Evolutionary conservation across 805 yeast genomes (phyloP), one percentile per base, ranked within the genome.

Genomic region (Yamadazyma akitaensis): DNA sequence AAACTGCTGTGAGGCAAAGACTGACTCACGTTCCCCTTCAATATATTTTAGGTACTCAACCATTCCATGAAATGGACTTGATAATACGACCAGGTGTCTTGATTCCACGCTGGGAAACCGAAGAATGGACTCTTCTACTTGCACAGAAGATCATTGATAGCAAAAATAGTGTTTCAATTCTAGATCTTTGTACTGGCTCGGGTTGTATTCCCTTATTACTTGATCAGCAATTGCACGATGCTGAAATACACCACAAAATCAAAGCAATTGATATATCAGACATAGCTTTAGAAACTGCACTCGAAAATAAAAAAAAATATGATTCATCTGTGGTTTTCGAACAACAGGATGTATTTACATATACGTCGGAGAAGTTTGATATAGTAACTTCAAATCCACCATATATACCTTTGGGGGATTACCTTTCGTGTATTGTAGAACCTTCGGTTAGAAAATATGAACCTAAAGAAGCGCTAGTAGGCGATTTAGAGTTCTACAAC

Each of bases 101-200:
- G 49, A 91, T 92, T 24, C 98, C 99, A 0, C 67, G 99, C 42
- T 83, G 92, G 85, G 99, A 92, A 60, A 92, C 99, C 0, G 98
- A 92, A 61, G 96, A 89, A 58, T 92, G 97, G 97, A 70, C 77
- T 9, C 31, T 67, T 25, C 73, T 72, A 45, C 59, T 85, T 17
- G 63, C 68, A 13, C 28, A 40, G 5, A 10, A 8, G 38, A 33
- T 45, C 28, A 34, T 33, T 12, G 19, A 9, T 49, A 13, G 36
- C 24, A 14, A 16, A 21, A 36, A 38, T 10, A 19, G 28, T 1
- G 19, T 53, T 16, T 55, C 47, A 1, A 63, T 82, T 2, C 51
- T 85, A 8, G 97, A 91, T 65, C 70, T 88, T 24, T 90, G 97
- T 53, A 79, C 96, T 0, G 97, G 97, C 0, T 72, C 92, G 0